A percentile compares a stretch with the other conserved stretches of the same genome.
phyloP scores from a whole-genome alignment of 768 basidiomycete genomes.

The Cyclocybe cylindracea region DNA sequence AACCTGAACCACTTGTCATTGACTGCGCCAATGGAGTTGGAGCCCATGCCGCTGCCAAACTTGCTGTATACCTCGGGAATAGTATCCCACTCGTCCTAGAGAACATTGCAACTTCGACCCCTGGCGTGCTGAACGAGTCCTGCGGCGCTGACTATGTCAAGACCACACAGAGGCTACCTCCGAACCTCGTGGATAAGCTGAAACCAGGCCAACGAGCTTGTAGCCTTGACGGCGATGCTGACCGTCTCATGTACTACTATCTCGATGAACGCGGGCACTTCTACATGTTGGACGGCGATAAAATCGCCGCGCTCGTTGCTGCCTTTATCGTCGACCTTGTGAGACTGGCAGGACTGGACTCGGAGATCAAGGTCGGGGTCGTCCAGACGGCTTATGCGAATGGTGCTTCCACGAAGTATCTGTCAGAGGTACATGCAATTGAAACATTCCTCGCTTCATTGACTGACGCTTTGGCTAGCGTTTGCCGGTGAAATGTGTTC shows the following conservation, averaged over 20 bases:
- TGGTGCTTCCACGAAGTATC: slow-evolving; percentile 92
- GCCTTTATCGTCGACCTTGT: slow-evolving; percentile 92
- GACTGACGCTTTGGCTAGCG: slow-evolving; percentile 46
- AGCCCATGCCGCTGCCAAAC: slow-evolving; percentile 62
- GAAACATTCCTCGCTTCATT: too few species aligned
- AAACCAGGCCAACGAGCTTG: slow-evolving; percentile 81
- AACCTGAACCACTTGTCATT: slow-evolving; percentile 64
- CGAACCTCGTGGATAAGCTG: slow-evolving; percentile 63
- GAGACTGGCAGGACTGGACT: slow-evolving; percentile 79
- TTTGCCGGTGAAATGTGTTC: slow-evolving; percentile 91
- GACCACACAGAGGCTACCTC: slow-evolving; percentile 85
- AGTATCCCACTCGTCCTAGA: slow-evolving; percentile 64
- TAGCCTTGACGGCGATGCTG: slow-evolving; percentile 96
- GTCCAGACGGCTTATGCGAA: slow-evolving; percentile 99
- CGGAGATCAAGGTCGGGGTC: slow-evolving; percentile 82
- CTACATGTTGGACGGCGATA: slow-evolving; percentile 96
- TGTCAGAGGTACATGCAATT: slow-evolving; percentile 57
- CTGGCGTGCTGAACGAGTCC: slow-evolving; percentile 77
- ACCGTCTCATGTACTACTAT: slow-evolving; percentile 95
- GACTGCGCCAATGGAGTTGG: slow-evolving; percentile 99
- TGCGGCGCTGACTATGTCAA: slow-evolving; percentile 99
- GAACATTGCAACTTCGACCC: slow-evolving; percentile 64
- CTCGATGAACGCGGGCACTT: slow-evolving; percentile 76
- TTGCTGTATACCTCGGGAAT: slow-evolving; percentile 60
- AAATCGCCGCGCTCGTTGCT: slow-evolving; percentile 93